Conservation (phyloP, 2,329 filamentous ascomycete genomes). For the Claviceps arundinis region DNA sequence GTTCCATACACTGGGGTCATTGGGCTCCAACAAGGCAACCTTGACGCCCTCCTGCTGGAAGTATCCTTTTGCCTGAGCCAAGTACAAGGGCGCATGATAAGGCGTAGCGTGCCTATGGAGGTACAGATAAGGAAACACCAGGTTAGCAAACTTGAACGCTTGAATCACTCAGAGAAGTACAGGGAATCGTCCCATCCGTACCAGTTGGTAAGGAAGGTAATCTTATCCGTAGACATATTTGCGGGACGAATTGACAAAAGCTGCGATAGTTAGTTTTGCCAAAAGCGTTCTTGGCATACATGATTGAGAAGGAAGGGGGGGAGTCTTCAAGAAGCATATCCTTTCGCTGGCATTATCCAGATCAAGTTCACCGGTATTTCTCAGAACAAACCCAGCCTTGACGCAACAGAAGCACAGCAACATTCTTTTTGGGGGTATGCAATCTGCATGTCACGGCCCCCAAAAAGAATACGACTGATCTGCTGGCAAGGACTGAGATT, state of each 20-base stretch:
- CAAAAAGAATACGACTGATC: neutral
- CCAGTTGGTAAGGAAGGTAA: constrained; percentile 77
- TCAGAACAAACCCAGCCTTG: constrained; percentile 37
- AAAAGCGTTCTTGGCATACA: constrained; percentile 13
- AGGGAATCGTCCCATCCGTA: constrained; percentile 22
- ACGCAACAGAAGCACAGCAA: neutral
- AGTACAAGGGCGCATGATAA: constrained; percentile 66
- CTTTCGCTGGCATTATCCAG: constrained; percentile 82
- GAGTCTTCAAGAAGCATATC: constrained; percentile 55
- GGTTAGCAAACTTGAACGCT: no score
- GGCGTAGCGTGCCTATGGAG: constrained; percentile 59
- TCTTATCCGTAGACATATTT: constrained; percentile 71
- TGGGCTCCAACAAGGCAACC: constrained; percentile 65
- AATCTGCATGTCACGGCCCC: no score
- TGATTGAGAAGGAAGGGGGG: constrained; percentile 12
- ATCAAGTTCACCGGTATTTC: constrained; percentile 78
- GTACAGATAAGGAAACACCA: neutral
- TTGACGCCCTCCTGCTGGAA: constrained; percentile 66
- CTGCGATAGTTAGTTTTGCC: constrained; percentile 35
- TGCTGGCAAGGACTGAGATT: constrained; percentile 8
- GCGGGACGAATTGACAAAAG: constrained; percentile 26
- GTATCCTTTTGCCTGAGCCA: constrained; percentile 63
- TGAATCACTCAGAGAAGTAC: no score
- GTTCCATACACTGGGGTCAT: constrained; percentile 53
- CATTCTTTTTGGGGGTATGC: no score